Base-by-base conservation (phyloP, 306 rosid genomes). In the Elaeagnus macrophylla region DNA sequence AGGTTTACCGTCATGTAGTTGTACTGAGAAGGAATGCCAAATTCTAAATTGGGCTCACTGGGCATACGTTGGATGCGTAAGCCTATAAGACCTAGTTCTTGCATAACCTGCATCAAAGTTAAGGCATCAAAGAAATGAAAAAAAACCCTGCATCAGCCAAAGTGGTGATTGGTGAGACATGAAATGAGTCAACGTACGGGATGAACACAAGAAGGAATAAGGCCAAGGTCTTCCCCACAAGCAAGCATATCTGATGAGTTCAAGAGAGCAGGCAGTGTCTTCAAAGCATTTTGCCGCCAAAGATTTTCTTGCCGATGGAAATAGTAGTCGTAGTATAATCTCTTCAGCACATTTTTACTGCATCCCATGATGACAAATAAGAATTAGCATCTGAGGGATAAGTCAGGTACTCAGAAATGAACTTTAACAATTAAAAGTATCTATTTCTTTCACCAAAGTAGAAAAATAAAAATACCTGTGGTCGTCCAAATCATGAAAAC, bases 61-160 rank as follows among this genome's bases (percentile, higher is more conserved):
- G 99, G 87, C 99, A 91, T 91, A 44, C 96, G 94, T 64, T 91
- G 99, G 81, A 91, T 91, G 56, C 96, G 87, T 75, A 91, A 75
- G 44, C 99, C 95, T 58, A 91, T 75, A 66, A 91, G 72, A 45
- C 96, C 95, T 47, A 91, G 67, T 65, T 91, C 99, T 77, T 84
- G 96, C 96, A 91, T 87, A 71, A 91, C 96, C 99, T 91, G 73
- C 48, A 78, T 55, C 40, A 40, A 58, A 64, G 65, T 48, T 20
- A 40, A 64, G 48, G 35, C 52, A 14, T 65, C 46, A 59, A n/a
- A 48, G 56, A 37, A 16, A 54, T 49, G 7, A 2, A 15, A 48
- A 20, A 32, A n/a, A 39, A 50, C 37, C 54, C 61, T 44, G 48
- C 54, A 19, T 13, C 9, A 47, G 18, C 10, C 44, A 47, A 14